Evolutionary conservation across 2,329 filamentous ascomycete genomes (phyloP).

Genomic region (Sclerotinia nivalis): DNA sequence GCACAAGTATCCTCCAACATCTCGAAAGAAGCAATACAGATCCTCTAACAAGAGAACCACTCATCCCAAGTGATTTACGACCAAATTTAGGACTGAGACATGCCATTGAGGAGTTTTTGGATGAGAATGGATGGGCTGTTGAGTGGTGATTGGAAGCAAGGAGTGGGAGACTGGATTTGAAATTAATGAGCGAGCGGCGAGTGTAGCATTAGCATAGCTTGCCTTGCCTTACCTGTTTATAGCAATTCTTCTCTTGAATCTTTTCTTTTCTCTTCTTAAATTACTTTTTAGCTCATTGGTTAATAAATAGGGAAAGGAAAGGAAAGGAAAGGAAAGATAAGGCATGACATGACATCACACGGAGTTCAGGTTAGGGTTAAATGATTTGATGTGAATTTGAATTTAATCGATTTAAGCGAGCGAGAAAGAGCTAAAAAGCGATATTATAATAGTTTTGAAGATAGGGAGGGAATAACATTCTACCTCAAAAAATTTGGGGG

Average conservation of each 20-base stretch:
- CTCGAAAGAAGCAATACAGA: slow-evolving; percentile 74
- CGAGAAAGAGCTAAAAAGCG: too few relatives aligned
- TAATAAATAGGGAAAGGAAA: neutral
- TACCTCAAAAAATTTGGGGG: too few relatives aligned
- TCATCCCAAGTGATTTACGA: slow-evolving; percentile 68
- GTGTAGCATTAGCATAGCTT: neutral
- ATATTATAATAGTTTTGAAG: too few relatives aligned
- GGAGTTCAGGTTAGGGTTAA: too few relatives aligned
- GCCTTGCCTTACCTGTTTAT: neutral
- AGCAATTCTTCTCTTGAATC: neutral
- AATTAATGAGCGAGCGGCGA: neutral
- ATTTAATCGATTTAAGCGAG: too few relatives aligned
- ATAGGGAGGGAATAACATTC: too few relatives aligned
- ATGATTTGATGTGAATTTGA: too few relatives aligned
- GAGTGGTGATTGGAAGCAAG: slow-evolving; percentile 63
- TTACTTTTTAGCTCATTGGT: neutral
- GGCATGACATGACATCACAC: too few relatives aligned
- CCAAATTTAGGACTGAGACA: slow-evolving; percentile 80
- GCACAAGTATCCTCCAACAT: slow-evolving; percentile 82
- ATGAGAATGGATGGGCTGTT: slow-evolving; percentile 87
- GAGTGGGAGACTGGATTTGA: neutral
- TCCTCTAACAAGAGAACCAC: slow-evolving; percentile 77
- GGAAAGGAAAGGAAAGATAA: neutral
- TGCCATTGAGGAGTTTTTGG: slow-evolving; percentile 82
- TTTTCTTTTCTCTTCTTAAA: neutral